These are phyloP conservation scores for Apiospora phragmitis DNA, from an alignment of 2,329 filamentous ascomycete genomes.

Conservation along the genomic window DNA sequence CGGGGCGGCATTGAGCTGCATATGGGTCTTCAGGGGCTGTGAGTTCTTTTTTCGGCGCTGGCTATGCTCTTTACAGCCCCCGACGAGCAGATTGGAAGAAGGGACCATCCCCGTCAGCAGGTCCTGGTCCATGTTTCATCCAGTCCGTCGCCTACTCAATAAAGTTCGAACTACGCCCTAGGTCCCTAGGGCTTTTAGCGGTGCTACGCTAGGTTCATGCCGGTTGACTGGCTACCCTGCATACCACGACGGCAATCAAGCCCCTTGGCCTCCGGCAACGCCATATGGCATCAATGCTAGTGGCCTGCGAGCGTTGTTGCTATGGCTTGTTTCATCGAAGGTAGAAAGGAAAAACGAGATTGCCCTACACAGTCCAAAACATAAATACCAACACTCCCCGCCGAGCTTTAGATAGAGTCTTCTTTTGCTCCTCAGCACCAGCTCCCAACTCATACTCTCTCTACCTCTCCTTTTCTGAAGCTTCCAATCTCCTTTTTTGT, in stretches of 20 bases:
- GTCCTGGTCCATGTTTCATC: background rate
- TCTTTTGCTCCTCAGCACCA: constrained; percentile 5
- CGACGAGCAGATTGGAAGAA: background rate
- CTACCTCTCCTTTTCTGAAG: constrained; percentile 5
- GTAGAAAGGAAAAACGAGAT: background rate
- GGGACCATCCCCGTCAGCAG: background rate
- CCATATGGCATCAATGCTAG: background rate
- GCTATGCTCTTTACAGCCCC: background rate
- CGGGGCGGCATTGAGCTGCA: background rate
- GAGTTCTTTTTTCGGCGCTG: background rate
- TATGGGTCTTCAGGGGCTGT: background rate
- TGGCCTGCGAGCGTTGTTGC: background rate
- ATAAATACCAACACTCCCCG: constrained; percentile 1
- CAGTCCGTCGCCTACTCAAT: background rate
- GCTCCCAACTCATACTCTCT: constrained; percentile 1
- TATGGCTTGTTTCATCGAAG: background rate
- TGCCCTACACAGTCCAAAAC: background rate
- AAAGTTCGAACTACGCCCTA: background rate
- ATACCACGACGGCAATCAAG: background rate
- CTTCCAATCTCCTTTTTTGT: background rate
- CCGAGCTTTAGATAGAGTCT: background rate
- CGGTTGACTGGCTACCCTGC: background rate
- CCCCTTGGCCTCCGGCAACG: background rate
- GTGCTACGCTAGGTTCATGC: background rate
- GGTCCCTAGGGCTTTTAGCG: background rate